Conservation (phyloP, 1,284 basidiomycete species). For the Ceratobasidium sp. region DNA sequence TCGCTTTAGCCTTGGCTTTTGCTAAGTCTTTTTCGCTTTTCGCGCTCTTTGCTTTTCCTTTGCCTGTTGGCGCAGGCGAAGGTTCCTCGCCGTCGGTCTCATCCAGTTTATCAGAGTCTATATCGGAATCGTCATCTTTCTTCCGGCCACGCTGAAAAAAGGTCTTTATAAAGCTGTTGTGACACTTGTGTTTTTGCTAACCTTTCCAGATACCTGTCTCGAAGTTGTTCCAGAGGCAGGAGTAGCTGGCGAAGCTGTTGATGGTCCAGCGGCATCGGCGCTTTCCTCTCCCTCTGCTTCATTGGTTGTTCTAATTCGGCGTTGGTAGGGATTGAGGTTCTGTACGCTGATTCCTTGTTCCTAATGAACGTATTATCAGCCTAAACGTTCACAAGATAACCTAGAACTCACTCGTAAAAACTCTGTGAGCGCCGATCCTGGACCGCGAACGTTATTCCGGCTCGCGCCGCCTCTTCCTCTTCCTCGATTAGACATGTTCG, state of each 20-base stretch:
- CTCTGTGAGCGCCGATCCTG: conserved; percentile 90
- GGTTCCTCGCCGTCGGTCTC: conserved; percentile 55
- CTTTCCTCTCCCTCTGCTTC: conserved; percentile 53
- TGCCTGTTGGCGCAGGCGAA: conserved; percentile 51
- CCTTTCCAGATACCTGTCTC: conserved; percentile 34
- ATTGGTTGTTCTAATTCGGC: conserved; percentile 48
- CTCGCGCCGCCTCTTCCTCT: conserved; percentile 31
- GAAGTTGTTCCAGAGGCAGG: neutral
- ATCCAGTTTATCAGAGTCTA: conserved; percentile 81
- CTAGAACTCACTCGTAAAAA: conserved; percentile 77
- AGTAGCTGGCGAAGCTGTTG: conserved; percentile 21
- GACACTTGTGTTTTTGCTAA: neutral
- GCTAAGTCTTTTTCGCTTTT: conserved; percentile 42
- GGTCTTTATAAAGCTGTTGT: conserved; percentile 42
- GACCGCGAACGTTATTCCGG: conserved; percentile 81
- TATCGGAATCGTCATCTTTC: conserved; percentile 57
- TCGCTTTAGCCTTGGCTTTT: conserved; percentile 60
- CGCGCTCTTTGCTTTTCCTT: conserved; percentile 50
- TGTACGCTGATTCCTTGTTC: conserved; percentile 81
- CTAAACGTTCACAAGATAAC: neutral
- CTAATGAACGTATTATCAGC: conserved; percentile 55
- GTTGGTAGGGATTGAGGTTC: conserved; percentile 62
- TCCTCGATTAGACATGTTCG: conserved; percentile 24
- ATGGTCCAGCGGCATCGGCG: conserved; percentile 40
- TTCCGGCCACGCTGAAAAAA: conserved; percentile 42